These are phyloP conservation scores for Microsporum canis DNA, from an alignment of 2,329 filamentous ascomycete genomes.

Conservation along the genomic window DNA sequence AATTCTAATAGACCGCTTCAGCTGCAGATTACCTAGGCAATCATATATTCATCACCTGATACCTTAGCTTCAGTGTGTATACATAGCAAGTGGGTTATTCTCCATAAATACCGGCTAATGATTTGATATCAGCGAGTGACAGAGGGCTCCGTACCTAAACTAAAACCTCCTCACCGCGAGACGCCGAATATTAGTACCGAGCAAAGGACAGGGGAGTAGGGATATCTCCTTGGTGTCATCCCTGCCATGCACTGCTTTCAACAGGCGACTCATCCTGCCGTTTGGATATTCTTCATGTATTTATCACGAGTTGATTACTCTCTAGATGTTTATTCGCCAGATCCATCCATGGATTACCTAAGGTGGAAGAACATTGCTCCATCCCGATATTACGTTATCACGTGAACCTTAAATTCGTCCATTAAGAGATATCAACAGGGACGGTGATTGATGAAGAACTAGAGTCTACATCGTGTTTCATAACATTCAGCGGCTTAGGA, in stretches of 20 bases:
- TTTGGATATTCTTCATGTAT: neutral
- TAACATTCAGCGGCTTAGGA: neutral
- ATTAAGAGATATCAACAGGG: too few species aligned
- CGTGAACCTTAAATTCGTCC: too few species aligned
- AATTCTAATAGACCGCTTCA: neutral
- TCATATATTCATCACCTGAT: neutral
- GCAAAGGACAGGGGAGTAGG: neutral
- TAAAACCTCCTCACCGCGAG: neutral
- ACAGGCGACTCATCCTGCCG: too few species aligned
- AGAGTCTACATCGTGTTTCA: neutral
- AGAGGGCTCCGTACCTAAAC: neutral
- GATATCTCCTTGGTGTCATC: neutral
- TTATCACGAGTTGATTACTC: neutral
- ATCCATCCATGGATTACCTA: too few species aligned
- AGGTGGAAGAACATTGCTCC: too few species aligned
- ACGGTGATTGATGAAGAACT: neutral
- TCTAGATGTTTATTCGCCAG: neutral
- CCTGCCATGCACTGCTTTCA: neutral
- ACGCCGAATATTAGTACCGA: neutral
- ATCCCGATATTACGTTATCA: neutral
- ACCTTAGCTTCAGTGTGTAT: neutral
- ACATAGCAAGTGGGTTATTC: neutral
- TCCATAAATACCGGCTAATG: neutral
- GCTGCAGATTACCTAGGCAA: neutral
- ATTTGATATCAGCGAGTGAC: neutral